Base-by-base conservation (phyloP, 1,284 basidiomycete genomes). In the Malassezia globosa region DNA sequence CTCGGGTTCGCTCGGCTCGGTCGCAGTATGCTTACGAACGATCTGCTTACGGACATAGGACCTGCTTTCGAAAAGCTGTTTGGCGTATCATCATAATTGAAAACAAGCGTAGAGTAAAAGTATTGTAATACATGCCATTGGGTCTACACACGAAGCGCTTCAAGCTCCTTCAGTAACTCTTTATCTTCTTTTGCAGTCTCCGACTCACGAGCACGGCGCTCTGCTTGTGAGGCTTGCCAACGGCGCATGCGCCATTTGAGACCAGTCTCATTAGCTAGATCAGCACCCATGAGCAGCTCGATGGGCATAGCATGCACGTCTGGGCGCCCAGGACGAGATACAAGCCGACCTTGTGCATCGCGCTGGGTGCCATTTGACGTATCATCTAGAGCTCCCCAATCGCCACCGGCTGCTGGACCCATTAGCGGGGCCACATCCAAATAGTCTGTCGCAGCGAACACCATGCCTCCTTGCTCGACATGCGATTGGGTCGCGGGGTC, bases 11-110 rank as follows among this genome's bases (percentile, higher is more conserved):
- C 73, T 39, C 80, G 81, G 62, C 77, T 82, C 58, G 84, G 85
- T 1, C 76, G 92, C 59, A 81, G 83, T 47, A 81, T 95, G 62
- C 81, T 95, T 34, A 92, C 92, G 1, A 78, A 87, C 61, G 92
- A 96, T 63, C 82, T 96, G 79, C 49, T 75, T 14, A 54, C 60
- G 4, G 65, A 72, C 37, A 64, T 75, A 11, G 72, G 72, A 0
- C 31, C 40, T 1, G 68, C 73, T n/a, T 75, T 73, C 46, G 62
- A 72, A 29, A 48, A 61, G 13, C 22, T 41, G 14, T 47, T 47
- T 47, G 46, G 31, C 29, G 23, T 24, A 33, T 16, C 41, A 34
- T 44, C 16, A n/a, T n/a, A n/a, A n/a, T n/a, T n/a, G n/a, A n/a
- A n/a, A n/a, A n/a, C n/a, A 31, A 31, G 29, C 29, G 8, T 8